Conservation (phyloP, 2,329 filamentous ascomycete genomes). For the Rutstroemia sp. region DNA sequence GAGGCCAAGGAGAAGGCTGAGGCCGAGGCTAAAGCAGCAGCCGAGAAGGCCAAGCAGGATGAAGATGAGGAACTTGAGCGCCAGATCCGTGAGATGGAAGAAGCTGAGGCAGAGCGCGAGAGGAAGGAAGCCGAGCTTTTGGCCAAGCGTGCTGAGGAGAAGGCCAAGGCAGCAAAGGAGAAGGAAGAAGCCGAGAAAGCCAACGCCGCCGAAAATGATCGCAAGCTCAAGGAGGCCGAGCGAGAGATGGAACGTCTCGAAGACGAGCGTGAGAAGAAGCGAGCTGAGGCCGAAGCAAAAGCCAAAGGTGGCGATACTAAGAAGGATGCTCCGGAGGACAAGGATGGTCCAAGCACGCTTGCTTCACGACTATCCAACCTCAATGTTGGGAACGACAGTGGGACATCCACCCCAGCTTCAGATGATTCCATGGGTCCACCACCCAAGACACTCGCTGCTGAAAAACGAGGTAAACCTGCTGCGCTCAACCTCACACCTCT, state of each 20-base stretch:
- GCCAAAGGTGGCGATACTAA: constrained; percentile 14
- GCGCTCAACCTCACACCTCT: constrained; percentile 79
- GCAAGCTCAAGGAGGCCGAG: constrained; percentile 65
- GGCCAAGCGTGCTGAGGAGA: constrained; percentile 27
- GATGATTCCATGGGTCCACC: constrained; percentile 40
- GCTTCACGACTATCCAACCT: constrained; percentile 44
- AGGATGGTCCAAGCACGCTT: constrained; percentile 27
- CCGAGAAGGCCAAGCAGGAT: constrained; percentile 31
- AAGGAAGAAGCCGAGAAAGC: constrained; percentile 39
- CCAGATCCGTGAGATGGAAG: constrained; percentile 52
- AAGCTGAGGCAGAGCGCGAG: constrained; percentile 28
- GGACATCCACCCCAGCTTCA: constrained; percentile 34
- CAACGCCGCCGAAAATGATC: constrained; percentile 50
- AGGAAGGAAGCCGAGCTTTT: constrained; percentile 30
- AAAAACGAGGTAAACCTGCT: constrained; percentile 71
- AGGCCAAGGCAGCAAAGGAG: constrained; percentile 34
- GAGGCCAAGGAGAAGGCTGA: constrained; percentile 31
- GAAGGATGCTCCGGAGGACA: constrained; percentile 23
- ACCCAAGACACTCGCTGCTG: constrained; percentile 46
- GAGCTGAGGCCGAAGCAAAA: constrained; percentile 40
- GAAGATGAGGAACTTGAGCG: constrained; percentile 52
- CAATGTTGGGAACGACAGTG: constrained; percentile 38
- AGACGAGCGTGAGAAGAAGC: constrained; percentile 58
- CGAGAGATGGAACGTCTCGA: constrained; percentile 66
- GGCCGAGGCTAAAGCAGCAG: constrained; percentile 27